A percentile compares a stretch with the other conserved stretches of the same genome.
Evolutionary conservation across 2,329 filamentous ascomycete genomes (phyloP).

Genomic region (Cercospora janseana): DNA sequence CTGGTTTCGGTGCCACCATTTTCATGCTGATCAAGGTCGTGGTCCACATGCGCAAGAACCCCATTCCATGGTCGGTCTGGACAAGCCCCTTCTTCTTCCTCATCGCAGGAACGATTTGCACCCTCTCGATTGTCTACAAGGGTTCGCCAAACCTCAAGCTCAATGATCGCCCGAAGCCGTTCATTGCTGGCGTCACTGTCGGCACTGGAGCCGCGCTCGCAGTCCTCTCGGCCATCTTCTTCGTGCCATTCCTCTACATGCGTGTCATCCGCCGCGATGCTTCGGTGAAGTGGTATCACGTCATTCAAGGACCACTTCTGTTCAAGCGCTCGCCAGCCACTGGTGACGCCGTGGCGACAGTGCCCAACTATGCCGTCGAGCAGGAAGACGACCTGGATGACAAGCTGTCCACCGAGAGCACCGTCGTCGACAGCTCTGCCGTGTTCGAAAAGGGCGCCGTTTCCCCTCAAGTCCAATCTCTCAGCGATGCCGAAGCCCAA

Average conservation of each 20-base stretch:
- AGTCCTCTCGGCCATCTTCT: conserved; percentile 45
- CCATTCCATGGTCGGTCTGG: conserved; percentile 51
- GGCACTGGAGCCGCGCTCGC: conserved; percentile 39
- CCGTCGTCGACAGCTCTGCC: conserved; percentile 32
- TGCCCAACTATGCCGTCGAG: conserved; percentile 75
- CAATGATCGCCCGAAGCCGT: conserved; percentile 41
- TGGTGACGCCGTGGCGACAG: conserved; percentile 54
- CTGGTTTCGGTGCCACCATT: conserved; percentile 49
- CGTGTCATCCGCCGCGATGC: conserved; percentile 37
- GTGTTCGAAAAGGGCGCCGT: conserved; percentile 36
- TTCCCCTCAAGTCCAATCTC: conserved; percentile 21
- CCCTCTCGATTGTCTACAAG: conserved; percentile 59
- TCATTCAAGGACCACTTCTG: conserved; percentile 39
- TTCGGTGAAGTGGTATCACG: conserved; percentile 36
- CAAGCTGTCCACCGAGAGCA: conserved; percentile 36
- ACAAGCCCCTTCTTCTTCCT: conserved; percentile 52
- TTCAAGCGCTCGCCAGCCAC: conserved; percentile 53
- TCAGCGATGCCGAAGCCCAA: conserved; percentile 35
- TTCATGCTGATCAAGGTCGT: conserved; percentile 52
- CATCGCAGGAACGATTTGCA: conserved; percentile 49
- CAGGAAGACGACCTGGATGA: conserved; percentile 60
- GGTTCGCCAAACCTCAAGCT: conserved; percentile 47
- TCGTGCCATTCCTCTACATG: conserved; percentile 39
- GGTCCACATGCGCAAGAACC: conserved; percentile 51
- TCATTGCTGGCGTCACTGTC: conserved; percentile 54